Base-by-base conservation (phyloP, 116 monocot species). In the Zostera marina region DNA sequence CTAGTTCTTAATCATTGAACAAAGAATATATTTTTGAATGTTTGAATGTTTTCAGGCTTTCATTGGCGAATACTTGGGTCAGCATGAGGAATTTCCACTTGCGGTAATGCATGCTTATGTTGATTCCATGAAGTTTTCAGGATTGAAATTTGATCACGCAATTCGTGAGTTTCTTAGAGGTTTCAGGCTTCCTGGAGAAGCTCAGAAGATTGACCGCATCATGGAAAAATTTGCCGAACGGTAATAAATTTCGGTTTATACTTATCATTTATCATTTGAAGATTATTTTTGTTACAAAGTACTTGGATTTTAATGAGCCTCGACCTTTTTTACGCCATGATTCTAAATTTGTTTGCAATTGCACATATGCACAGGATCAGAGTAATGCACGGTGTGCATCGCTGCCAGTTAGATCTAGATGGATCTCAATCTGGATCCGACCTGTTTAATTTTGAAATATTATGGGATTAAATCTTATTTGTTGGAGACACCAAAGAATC, bases 181-280 rank as follows among this genome's bases (percentile, higher is more conserved):
- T 22, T 99, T 99, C 58, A 62, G 77, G 15, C 90, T 99, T 73
- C 99, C 99, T 69, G 87, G 91, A 60, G 99, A 99, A 84, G 99
- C 99, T 61, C 99, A 99, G 60, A 99, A 99, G 58, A 99, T 99
- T 66, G 99, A 99, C 66, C 78, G 99, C 46, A 87, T 99, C 62
- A 87, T 99, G 83, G 99, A 99, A 70, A 99, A 99, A 54, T 99
- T 99, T 79, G 91, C 99, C 57, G 99, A 90, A 60, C 80, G 99
- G 91, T 98, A 84, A 63, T 2, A 32, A 15, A 11, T 44, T 46
- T 47, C 11, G 10, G 1, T 61, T 44, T 58, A 7, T 48, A 19
- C 17, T 48, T 15, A 13, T 47, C 15, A 13, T 47, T 19, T 7
- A 16, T 48, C 48, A 32, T 32, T 32, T 32, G 32, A 5, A 32